Percentiles rank a stretch among this genome's conserved stretches.
Conservation (phyloP, 106 monocot genomes). For the Agapanthus africanus region DNA sequence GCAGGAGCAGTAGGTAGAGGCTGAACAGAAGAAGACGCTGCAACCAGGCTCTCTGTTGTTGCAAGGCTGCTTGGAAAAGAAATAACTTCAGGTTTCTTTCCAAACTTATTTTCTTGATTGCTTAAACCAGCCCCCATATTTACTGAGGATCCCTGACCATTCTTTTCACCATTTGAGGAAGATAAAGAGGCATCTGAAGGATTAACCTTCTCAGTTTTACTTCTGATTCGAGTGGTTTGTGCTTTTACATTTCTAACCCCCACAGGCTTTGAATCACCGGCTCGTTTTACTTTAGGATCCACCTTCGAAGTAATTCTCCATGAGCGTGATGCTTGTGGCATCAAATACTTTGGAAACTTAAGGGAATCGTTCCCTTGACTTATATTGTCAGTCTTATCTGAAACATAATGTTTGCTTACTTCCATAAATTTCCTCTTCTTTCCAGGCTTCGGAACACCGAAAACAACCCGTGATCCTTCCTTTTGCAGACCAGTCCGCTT, state of each 20-base stretch:
- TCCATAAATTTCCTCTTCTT: slow-evolving; percentile 98
- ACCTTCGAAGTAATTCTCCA: slow-evolving; percentile 41
- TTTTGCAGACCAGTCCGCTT: slow-evolving; percentile 61
- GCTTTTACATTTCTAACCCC: slow-evolving; percentile 37
- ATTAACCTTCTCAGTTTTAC: slow-evolving; percentile 29
- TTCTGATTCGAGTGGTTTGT: slow-evolving; percentile 23
- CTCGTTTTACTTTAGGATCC: slow-evolving; percentile 40
- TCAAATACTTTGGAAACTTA: slow-evolving; percentile 54
- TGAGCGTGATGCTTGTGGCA: slow-evolving; percentile 51
- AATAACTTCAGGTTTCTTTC: slow-evolving; percentile 22
- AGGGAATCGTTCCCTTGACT: slow-evolving; percentile 29
- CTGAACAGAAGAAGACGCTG: slow-evolving; percentile 18
- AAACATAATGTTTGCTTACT: slow-evolving; percentile 87
- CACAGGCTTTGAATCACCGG: slow-evolving; percentile 25
- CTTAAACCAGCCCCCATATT: slow-evolving; percentile 15
- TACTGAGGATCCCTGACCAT: slow-evolving; percentile 9
- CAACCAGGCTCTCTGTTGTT: slow-evolving; percentile 7
- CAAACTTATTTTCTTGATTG: slow-evolving; percentile 22
- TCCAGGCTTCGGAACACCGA: slow-evolving; percentile 95
- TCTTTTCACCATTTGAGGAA: slow-evolving; percentile 21
- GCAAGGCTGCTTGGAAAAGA: slow-evolving; percentile 13
- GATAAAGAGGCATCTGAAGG: slow-evolving; percentile 6
- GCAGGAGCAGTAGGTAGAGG: slow-evolving; percentile 6
- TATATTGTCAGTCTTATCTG: slow-evolving; percentile 39
- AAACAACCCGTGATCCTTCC: slow-evolving; percentile 75